Percentiles rank a stretch among this genome's conserved stretches.
Evolutionary conservation across 495 filamentous ascomycete species (phyloP).

Genomic region (Filosporella fistucella): DNA sequence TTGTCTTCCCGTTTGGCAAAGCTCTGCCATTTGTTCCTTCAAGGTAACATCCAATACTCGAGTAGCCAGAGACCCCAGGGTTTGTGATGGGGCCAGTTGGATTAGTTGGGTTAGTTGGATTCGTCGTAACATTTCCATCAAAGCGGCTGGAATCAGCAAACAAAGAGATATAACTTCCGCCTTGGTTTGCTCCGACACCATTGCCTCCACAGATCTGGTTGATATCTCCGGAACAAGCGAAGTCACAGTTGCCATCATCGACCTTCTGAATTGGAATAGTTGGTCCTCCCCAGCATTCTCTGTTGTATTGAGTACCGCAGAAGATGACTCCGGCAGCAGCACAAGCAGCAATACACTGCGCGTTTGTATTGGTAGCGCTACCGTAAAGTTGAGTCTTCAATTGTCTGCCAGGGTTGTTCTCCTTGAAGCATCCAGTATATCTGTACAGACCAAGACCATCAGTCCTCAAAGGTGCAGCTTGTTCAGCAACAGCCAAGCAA

Average conservation of each 20-base stretch:
- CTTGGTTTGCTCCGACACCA: slow-evolving; percentile 24
- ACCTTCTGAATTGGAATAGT: slow-evolving; percentile 23
- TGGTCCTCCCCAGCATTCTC: slow-evolving; percentile 41
- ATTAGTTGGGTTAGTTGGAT: too few relatives aligned
- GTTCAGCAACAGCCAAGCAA: slow-evolving; percentile 34
- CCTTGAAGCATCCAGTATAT: slow-evolving; percentile 37
- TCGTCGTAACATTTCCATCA: slow-evolving; percentile 2
- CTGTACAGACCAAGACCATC: slow-evolving; percentile 30
- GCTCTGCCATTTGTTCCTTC: slow-evolving; percentile 26
- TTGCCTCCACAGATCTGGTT: slow-evolving; percentile 35
- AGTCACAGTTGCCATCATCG: slow-evolving; percentile 31
- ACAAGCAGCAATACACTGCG: slow-evolving; percentile 35
- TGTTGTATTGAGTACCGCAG: slow-evolving; percentile 44
- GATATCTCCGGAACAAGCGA: slow-evolving; percentile 29
- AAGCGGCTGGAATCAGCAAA: slow-evolving; percentile 22
- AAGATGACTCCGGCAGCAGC: slow-evolving; percentile 33
- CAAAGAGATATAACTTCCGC: slow-evolving; percentile 31
- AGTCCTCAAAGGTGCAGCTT: slow-evolving; percentile 30
- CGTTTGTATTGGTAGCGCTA: slow-evolving; percentile 28
- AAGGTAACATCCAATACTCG: slow-evolving; percentile 36
- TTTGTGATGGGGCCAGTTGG: slow-evolving; percentile 20
- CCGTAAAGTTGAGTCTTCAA: slow-evolving; percentile 30
- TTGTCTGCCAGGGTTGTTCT: slow-evolving; percentile 36
- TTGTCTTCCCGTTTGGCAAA: background rate
- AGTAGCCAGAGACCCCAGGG: slow-evolving; percentile 23